A percentile compares a stretch with the other conserved stretches of the same genome.
Conservation (phyloP, 139 green algal genomes). For the Pleodorina starrii region DNA sequence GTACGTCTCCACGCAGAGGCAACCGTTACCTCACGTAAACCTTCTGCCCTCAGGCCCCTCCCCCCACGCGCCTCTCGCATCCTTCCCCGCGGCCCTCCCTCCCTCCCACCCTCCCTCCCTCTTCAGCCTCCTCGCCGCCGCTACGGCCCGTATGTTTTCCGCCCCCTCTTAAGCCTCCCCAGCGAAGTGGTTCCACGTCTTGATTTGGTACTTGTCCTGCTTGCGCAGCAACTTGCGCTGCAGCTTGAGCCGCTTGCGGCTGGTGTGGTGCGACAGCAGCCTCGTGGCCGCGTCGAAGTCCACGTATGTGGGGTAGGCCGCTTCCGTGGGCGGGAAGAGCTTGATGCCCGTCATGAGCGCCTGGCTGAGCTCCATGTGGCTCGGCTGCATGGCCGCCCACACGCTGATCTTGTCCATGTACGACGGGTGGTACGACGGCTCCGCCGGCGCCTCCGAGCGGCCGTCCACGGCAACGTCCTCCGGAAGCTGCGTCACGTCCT, state of each 20-base stretch:
- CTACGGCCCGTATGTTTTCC: not conserved
- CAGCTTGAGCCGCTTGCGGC: conserved; percentile 52
- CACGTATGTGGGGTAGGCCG: conserved; percentile 62
- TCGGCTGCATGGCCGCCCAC: conserved; percentile 55
- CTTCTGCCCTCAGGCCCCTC: too few species aligned
- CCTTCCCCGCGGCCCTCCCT: not conserved
- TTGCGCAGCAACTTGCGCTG: not conserved
- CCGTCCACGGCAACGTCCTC: conserved; percentile 5
- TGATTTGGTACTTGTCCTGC: conserved; percentile 70
- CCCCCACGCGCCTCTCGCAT: not conserved
- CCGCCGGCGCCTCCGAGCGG: not conserved
- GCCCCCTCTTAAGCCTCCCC: conserved; percentile 23
- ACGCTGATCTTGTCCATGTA: conserved; percentile 64
- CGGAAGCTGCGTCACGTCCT: not conserved
- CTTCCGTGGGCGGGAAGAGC: conserved; percentile 62
- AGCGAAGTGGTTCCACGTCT: conserved; percentile 60
- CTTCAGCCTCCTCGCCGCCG: not conserved
- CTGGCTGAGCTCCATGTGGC: conserved; percentile 51
- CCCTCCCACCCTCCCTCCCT: not conserved
- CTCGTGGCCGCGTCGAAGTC: conserved; percentile 56
- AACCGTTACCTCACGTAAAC: too few species aligned
- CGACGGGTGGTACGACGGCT: not conserved
- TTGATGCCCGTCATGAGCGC: conserved; percentile 45
- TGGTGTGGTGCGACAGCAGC: conserved; percentile 50
- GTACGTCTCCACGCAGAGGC: too few species aligned